phyloP scores from a whole-genome alignment of 73 alveolate genomes.

The Paramecium sonneborni region DNA sequence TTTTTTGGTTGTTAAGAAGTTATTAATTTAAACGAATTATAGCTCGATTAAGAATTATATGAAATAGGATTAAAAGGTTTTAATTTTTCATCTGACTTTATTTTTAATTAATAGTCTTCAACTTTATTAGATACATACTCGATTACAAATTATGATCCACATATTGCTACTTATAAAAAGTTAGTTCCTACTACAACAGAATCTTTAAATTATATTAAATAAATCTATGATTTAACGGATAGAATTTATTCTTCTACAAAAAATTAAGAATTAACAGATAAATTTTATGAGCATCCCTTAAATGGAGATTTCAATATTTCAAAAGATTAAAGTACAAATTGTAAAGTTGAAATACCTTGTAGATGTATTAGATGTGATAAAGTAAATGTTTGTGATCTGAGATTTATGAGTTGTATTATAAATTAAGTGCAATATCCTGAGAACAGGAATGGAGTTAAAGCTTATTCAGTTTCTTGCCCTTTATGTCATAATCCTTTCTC shows the following conservation, averaged over 20 bases:
- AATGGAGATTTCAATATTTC: neutral
- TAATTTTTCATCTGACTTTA: neutral
- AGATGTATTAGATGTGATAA: constrained; percentile 36
- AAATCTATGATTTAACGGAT: neutral
- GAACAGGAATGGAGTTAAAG: neutral
- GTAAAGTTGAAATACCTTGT: constrained; percentile 24
- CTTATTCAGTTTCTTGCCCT: neutral
- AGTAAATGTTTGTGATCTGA: constrained; percentile 11
- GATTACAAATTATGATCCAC: neutral
- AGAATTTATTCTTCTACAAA: neutral
- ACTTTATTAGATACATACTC: neutral
- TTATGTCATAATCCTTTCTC: neutral
- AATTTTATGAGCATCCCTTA: neutral
- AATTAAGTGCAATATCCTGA: constrained; percentile 5
- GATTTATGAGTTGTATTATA: constrained; percentile 26
- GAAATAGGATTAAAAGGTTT: neutral
- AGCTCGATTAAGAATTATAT: neutral
- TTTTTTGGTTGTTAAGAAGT: neutral
- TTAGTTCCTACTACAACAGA: neutral
- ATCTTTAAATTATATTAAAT: neutral
- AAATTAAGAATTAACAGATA: neutral
- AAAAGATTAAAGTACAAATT: neutral
- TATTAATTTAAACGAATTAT: neutral
- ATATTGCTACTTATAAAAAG: neutral
- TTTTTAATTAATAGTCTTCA: neutral